Evolutionary conservation across 2,329 filamentous ascomycete genomes (phyloP).

Genomic region (Nakataea oryzae): DNA sequence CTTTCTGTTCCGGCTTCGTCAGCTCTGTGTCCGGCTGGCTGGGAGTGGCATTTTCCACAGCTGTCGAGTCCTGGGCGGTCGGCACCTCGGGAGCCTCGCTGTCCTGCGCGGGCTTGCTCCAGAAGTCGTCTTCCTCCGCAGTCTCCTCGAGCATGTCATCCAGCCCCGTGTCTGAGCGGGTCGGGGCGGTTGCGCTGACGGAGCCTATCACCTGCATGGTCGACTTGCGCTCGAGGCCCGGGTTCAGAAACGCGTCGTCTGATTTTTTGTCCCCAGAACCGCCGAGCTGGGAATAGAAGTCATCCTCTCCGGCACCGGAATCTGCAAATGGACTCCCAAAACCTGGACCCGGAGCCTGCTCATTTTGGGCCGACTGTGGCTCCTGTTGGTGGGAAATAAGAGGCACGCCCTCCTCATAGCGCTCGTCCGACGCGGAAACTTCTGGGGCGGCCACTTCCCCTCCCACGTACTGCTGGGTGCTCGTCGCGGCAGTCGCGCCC

Average conservation of each 20-base stretch:
- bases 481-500: neutral
- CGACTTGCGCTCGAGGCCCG: conserved; percentile 53
- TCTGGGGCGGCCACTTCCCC: conserved; percentile 29
- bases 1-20: conserved; percentile 11
- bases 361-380: neutral
- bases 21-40: conserved; percentile 9
- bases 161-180: conserved; percentile 11
- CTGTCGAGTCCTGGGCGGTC: conserved; percentile 6
- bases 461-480: conserved; percentile 26
- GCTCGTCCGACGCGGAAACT: conserved; percentile 39
- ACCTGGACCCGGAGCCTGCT: neutral
- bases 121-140: conserved; percentile 5
- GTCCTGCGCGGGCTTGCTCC: neutral
- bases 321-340: neutral
- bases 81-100: neutral
- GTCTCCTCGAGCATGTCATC: conserved; percentile 20
- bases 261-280: conserved; percentile 8
- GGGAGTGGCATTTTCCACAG: conserved; percentile 13
- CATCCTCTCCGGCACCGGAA: conserved; percentile 31
- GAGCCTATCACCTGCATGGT: conserved; percentile 55
- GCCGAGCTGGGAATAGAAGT: conserved; percentile 51
- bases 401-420: conserved; percentile 62
- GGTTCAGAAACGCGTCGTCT: conserved; percentile 12
- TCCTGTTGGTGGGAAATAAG: conserved; percentile 34
- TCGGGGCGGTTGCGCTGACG: conserved; percentile 24